Evolutionary conservation across 768 basidiomycete species (phyloP), one percentile per base, ranked within the genome.

Genomic region (Kwoniella sp.): DNA sequence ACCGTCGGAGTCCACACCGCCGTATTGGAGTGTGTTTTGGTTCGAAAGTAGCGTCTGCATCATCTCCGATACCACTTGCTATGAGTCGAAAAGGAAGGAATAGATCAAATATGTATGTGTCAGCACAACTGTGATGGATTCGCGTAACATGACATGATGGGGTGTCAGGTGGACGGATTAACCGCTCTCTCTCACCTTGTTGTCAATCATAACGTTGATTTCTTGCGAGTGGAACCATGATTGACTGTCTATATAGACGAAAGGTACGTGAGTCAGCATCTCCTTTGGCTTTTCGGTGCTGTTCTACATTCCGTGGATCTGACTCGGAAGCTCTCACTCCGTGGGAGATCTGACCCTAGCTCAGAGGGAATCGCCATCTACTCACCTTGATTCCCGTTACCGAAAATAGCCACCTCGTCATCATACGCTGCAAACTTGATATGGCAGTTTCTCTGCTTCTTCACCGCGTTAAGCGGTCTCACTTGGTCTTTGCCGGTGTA

Each of bases 181-280:
- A n/a, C 11, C 20, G n/a, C n/a, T n/a, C n/a, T 17, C 41, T 58
- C 68, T 63, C 51, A 76, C 79, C n/a, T 82, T 78, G 25, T 83
- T 84, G 75, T 88, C 87, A 51, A 88, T 81, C 83, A 88, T 85
- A 63, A 88, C 80, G 74, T 90, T 89, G 69, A 86, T 83, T 71
- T 90, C 89, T 65, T 88, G 86, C 48, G 86, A 86, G 77, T 90
- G 89, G 82, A 84, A 89, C 88, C 88, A 89, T 4, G 84, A 85
- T 71, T 89, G 88, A 7, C 86, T 85, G 65, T 87, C 87, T 84
- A 71, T 15, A 48, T 37, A 5, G 28, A 12, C 50, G 11, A n/a
- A 17, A 22, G 26, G 15, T n/a, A 20, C 12, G 20, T 30, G 34
- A 23, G 20, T n/a, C 31, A 30, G 30, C 29, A 55, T 23, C 41